These are phyloP conservation scores for Capsella rubella DNA, from an alignment of 441 rosid genomes.

Conservation along the genomic window DNA sequence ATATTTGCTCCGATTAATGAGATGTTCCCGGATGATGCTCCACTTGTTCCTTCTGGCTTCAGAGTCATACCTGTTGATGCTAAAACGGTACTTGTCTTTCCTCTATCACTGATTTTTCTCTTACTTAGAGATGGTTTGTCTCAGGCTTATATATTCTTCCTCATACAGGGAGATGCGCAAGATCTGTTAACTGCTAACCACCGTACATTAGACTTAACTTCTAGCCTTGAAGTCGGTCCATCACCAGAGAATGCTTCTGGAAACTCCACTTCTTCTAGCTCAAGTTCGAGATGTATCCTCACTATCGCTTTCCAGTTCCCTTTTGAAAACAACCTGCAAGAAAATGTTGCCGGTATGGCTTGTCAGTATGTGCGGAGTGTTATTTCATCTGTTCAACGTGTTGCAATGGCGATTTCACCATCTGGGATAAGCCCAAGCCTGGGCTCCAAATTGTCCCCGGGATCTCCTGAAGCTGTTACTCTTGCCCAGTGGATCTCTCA, in stretches of 20 bases:
- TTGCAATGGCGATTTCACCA: constrained; percentile 95
- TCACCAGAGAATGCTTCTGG: constrained; percentile 58
- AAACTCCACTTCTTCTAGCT: constrained; percentile 58
- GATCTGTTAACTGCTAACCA: constrained; percentile 55
- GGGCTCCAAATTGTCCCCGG: constrained; percentile 73
- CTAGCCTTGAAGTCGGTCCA: constrained; percentile 91
- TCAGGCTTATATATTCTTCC: neutral
- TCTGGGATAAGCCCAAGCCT: constrained; percentile 70
- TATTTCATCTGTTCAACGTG: constrained; percentile 95
- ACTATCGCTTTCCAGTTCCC: constrained; percentile 99
- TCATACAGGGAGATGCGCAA: constrained; percentile 65
- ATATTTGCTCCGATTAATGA: constrained; percentile 98
- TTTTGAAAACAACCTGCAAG: constrained; percentile 84
- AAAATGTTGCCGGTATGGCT: constrained; percentile 95
- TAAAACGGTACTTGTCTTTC: constrained; percentile 63
- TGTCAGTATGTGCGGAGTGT: constrained; percentile 91
- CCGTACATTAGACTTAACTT: constrained; percentile 91
- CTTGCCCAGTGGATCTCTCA: constrained; percentile 86
- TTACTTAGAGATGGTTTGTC: neutral
- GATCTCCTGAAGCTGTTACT: constrained; percentile 88
- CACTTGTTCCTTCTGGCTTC: constrained; percentile 93
- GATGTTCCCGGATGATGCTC: constrained; percentile 98
- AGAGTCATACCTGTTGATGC: constrained; percentile 91
- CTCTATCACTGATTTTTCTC: neutral
- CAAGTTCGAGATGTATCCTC: constrained; percentile 74